Evolutionary conservation across 768 basidiomycete species (phyloP).

Genomic region (Lactifluus rugatus): DNA sequence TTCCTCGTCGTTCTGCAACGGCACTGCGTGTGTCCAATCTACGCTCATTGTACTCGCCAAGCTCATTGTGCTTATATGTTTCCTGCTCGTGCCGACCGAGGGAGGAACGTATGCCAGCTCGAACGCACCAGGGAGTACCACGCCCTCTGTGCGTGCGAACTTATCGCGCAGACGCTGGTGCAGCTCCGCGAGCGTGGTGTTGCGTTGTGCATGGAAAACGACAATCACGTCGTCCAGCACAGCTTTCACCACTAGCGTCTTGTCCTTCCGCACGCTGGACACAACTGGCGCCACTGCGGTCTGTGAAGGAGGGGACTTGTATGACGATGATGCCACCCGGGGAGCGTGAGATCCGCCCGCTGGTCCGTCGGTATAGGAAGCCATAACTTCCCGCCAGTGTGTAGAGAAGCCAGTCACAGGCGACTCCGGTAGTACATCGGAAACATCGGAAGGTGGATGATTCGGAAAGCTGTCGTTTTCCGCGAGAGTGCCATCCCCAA

Average conservation of each 20-base stretch:
- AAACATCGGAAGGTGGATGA: neutral
- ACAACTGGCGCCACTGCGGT: neutral
- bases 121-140: slow-evolving; percentile 46
- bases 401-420: neutral
- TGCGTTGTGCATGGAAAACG: slow-evolving; percentile 44
- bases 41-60: slow-evolving; percentile 11
- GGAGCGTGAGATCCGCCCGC: neutral
- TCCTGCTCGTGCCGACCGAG: slow-evolving; percentile 18
- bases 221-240: slow-evolving; percentile 52
- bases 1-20: slow-evolving; percentile 4
- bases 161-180: slow-evolving; percentile 54
- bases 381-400: neutral
- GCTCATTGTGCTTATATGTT: slow-evolving; percentile 9
- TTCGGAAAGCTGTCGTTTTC: neutral
- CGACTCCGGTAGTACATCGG: neutral
- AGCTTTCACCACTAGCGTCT: slow-evolving; percentile 50
- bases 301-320: slow-evolving; percentile 10
- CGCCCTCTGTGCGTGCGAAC: slow-evolving; percentile 51
- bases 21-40: slow-evolving; percentile 4
- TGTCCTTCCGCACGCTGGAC: slow-evolving; percentile 5
- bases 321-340: neutral
- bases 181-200: slow-evolving; percentile 41
- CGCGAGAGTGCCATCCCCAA: neutral
- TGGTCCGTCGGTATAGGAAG: neutral
- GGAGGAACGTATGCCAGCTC: slow-evolving; percentile 45